These are phyloP conservation scores for Akebia trifoliata DNA, from an alignment of 164 flowering plant species.

Conservation along the genomic window DNA sequence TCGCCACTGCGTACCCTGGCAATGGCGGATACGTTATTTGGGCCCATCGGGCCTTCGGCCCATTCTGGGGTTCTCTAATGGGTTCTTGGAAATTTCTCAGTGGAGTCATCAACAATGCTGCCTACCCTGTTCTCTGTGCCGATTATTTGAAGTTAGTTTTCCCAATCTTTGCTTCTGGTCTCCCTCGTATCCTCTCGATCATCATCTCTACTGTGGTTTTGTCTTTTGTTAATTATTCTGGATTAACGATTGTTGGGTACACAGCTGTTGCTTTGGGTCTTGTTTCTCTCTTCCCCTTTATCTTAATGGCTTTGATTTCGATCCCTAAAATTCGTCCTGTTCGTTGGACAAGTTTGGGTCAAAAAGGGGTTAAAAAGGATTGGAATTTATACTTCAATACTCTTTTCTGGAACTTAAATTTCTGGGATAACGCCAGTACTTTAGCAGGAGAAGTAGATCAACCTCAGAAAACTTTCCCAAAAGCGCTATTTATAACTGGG, in stretches of 20 bases:
- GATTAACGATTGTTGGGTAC: constrained; percentile 68
- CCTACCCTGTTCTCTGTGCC: constrained; percentile 69
- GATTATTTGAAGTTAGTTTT: constrained; percentile 54
- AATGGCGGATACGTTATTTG: constrained; percentile 85
- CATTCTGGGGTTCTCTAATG: constrained; percentile 77
- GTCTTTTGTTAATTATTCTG: constrained; percentile 64
- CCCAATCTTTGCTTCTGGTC: constrained; percentile 43
- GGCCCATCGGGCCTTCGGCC: constrained; percentile 76
- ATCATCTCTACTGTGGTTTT: constrained; percentile 38
- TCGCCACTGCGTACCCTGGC: constrained; percentile 74
- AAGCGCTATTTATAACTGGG: constrained; percentile 46
- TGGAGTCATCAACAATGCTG: constrained; percentile 75
- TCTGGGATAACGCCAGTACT: constrained; percentile 88
- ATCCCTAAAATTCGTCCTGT: constrained; percentile 52
- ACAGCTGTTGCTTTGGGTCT: constrained; percentile 49
- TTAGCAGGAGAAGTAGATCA: constrained; percentile 64
- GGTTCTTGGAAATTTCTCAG: constrained; percentile 70
- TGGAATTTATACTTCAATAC: constrained; percentile 79
- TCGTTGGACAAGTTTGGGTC: constrained; percentile 55
- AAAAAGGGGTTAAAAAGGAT: constrained; percentile 45
- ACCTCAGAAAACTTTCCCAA: constrained; percentile 52
- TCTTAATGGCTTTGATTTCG: constrained; percentile 53
- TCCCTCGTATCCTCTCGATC: constrained; percentile 41
- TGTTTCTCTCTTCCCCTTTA: constrained; percentile 61
- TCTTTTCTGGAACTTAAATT: constrained; percentile 87